Evolutionary conservation across 257 asterid genomes (phyloP), one percentile per base, ranked within the genome.

Genomic region (Anisodus acutangulus): DNA sequence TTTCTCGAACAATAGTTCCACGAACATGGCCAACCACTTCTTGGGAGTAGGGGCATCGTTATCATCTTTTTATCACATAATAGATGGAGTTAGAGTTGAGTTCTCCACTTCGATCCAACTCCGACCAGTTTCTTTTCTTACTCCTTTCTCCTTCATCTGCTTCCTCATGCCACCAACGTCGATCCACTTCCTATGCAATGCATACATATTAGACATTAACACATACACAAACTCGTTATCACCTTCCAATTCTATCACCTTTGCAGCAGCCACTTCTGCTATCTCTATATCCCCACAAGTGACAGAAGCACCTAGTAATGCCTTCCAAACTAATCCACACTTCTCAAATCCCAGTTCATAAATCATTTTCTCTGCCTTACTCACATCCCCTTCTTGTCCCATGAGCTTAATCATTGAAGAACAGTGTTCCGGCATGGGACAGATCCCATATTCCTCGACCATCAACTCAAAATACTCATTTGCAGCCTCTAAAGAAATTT

Each of bases 381-480:
- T 80, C 37, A 91, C 80, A 22, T 89, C 88, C 31, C 97, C 96
- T 64, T 93, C 92, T 79, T 58, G 90, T 78, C 92, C 97, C 98
- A 94, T 91, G 83, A 92, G 83, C 91, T 87, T 92, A 60, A 92
- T 91, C 92, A 94, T 89, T 64, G 87, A 82, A n/a, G 91, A 90
- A 84, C 91, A 94, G 69, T 94, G 97, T 88, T 95, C 97, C 0
- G 94, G 83, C 39, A 85, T 83, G 11, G 98, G 95, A 76, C 88
- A 80, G 74, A 95, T 91, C 85, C 22, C 76, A 17, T 88, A 86
- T 16, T 86, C 84, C 11, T 87, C 88, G 9, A 90, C 83, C 92
- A 90, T 91, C n/a, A 85, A 69, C 9, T 69, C 86, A 4, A 92
- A 90, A 86, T 91, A 92, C 22, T 16, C 16, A 7, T 83, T 87